Evolutionary conservation across 441 rosid genomes (phyloP), one percentile per base, ranked within the genome.

Genomic region (Adansonia grandidieri): DNA sequence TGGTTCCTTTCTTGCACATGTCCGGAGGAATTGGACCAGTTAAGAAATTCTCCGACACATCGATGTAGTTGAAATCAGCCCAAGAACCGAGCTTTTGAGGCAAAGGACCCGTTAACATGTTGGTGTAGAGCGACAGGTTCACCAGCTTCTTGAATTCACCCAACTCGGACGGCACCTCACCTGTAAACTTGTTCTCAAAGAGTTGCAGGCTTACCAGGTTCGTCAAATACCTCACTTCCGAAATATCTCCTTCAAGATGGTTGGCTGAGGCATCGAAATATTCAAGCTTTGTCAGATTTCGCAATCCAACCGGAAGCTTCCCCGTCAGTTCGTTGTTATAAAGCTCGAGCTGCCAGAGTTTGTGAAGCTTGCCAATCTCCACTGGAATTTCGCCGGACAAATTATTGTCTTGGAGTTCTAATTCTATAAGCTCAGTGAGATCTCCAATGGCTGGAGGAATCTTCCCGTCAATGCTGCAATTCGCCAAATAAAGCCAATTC

Each of bases 1-100:
- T 91, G 58, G 86, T 87, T 75, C 98, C 96, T 17, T 77, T 77
- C 80, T 90, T 89, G 83, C 99, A 96, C 98, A 96, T 96, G 71
- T 91, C 84, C 0, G 97, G 94, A 6, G 99, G 99, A 73, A 96
- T 91, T 7, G 92, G 74, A 57, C 99, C 99, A 0, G 90, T 87
- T 80, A 96, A 51, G 10, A 71, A 56, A 85, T 96, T 93, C 81
- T 91, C 97, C 0, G 98, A 91, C 0, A 91, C 95, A 51, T 96
- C 99, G 74, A 96, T 89, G 91, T 48, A 92, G 86, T 84, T 82
- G 5, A 96, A 94, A 15, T 91, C 47, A 3, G 97, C 81, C 86
- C 95, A 87, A 0, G 97, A 93, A 60, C 99, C 98, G 2, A 96
- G 87, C 77, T 86, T 84, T 45, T 79, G 85, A 24, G 99, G 98